These are phyloP conservation scores for Nakazawaea sp. DNA, from an alignment of 805 yeast species.

Conservation along the genomic window DNA sequence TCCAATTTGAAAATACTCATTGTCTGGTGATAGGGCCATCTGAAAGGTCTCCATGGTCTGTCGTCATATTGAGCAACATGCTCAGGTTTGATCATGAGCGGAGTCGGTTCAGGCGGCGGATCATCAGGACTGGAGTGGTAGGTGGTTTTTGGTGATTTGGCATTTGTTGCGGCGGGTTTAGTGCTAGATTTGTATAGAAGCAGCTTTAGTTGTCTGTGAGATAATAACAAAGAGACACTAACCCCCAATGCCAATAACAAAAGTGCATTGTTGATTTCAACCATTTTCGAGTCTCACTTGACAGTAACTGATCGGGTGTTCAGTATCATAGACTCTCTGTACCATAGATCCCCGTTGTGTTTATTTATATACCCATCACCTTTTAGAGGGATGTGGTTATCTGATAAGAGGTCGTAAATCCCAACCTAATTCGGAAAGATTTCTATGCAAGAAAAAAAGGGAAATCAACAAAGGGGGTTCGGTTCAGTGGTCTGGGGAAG, in stretches of 20 bases:
- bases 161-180: not conserved
- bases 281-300: too few relatives aligned
- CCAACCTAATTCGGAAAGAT: too few relatives aligned
- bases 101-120: conserved; percentile 42
- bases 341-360: not conserved
- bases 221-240: conserved; percentile 1
- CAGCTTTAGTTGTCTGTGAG: conserved; percentile 4
- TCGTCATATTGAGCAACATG: conserved; percentile 61
- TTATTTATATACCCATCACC: not conserved
- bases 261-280: too few relatives aligned
- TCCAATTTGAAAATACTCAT: conserved; percentile 71
- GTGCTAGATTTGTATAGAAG: not conserved
- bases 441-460: too few relatives aligned
- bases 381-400: too few relatives aligned
- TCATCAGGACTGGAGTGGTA: conserved; percentile 15
- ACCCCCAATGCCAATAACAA: conserved; percentile 1
- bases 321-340: too few relatives aligned
- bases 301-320: too few relatives aligned
- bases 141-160: not conserved
- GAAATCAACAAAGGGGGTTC: too few relatives aligned
- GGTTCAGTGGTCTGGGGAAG: too few relatives aligned
- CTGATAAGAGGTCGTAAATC: too few relatives aligned
- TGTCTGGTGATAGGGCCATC: conserved; percentile 78
- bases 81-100: conserved; percentile 59
- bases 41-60: conserved; percentile 75